Conservation (phyloP, 2,329 filamentous ascomycete species). For the Cercospora sp. region DNA sequence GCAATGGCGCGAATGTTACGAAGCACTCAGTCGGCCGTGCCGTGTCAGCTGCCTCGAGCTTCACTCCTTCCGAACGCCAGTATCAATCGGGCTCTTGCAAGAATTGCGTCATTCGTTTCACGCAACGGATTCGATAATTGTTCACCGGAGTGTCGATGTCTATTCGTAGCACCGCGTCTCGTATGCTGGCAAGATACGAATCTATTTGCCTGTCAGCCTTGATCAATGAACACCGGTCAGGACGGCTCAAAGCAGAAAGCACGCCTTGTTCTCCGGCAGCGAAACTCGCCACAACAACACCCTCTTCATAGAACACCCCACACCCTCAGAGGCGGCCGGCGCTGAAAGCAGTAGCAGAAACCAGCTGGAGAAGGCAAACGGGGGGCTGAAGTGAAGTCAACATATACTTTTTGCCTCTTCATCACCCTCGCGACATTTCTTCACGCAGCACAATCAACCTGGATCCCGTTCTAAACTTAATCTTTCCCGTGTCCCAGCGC, state of each 20-base stretch:
- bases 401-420: neutral
- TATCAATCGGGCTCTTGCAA: neutral
- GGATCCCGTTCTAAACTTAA: neutral
- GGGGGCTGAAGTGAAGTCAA: neutral
- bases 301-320: neutral
- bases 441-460: neutral
- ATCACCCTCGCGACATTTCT: neutral
- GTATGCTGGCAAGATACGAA: neutral
- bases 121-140: neutral
- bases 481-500: neutral
- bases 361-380: neutral
- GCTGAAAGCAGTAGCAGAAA: neutral
- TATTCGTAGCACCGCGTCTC: neutral
- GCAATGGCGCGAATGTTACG: neutral
- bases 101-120: neutral
- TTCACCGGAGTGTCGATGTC: neutral
- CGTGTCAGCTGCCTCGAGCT: conserved; percentile 1
- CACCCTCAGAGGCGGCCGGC: neutral
- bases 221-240: neutral
- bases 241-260: neutral
- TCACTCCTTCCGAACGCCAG: neutral
- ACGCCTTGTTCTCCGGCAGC: neutral
- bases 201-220: neutral
- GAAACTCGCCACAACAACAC: neutral
- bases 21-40: neutral